Evolutionary conservation across 2,329 filamentous ascomycete species (phyloP).

Genomic region (Cadophora luteo-olivacea): DNA sequence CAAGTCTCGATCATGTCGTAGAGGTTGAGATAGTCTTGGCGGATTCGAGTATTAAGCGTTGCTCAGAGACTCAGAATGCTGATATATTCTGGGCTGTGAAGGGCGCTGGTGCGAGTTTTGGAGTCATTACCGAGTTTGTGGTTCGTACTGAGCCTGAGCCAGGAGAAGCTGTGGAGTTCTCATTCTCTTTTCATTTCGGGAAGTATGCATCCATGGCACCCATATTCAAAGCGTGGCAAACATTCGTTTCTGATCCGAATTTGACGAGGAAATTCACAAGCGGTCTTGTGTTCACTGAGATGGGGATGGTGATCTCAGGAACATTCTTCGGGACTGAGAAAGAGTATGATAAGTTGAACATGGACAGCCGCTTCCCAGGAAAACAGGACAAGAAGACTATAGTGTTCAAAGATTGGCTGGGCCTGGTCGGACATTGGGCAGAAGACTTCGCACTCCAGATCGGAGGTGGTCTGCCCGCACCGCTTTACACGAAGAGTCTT

Average conservation of each 20-base stretch:
- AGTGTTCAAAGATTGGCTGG: conserved; percentile 68
- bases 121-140: conserved; percentile 45
- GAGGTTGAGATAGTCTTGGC: conserved; percentile 54
- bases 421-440: conserved; percentile 59
- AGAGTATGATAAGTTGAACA: conserved; percentile 60
- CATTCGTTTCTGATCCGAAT: conserved; percentile 57
- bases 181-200: conserved; percentile 59
- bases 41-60: conserved; percentile 37
- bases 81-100: conserved; percentile 46
- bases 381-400: conserved; percentile 49
- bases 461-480: conserved; percentile 26
- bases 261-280: conserved; percentile 65
- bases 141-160: conserved; percentile 60
- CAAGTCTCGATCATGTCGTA: conserved; percentile 56
- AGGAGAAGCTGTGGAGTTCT: conserved; percentile 62
- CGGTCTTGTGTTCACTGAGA: conserved; percentile 60
- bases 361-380: conserved; percentile 54
- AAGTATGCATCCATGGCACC: conserved; percentile 54
- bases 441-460: conserved; percentile 52
- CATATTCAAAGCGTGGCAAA: conserved; percentile 64
- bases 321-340: conserved; percentile 65
- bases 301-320: conserved; percentile 62
- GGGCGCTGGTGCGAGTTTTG: conserved; percentile 47
- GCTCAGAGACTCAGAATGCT: conserved; percentile 38
- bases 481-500: conserved; percentile 26